Conservation (phyloP, 2,329 filamentous ascomycete species). For the Colletotrichum shisoi region DNA sequence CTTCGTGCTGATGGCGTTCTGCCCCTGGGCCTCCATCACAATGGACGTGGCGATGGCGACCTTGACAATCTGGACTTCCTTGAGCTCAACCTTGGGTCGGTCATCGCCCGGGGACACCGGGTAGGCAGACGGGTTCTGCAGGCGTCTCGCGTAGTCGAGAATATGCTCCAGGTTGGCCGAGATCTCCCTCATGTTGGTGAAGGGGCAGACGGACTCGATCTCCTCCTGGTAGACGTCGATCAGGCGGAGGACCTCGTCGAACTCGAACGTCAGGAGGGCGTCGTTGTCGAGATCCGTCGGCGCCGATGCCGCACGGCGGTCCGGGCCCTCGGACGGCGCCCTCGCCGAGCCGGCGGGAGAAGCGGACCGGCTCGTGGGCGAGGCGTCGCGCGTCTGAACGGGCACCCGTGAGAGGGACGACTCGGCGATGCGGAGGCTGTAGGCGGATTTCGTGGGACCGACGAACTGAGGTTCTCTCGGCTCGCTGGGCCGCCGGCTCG, state of each 20-base stretch:
- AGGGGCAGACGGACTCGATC: conserved; percentile 51
- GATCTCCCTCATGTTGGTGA: conserved; percentile 46
- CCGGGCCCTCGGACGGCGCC: conserved; percentile 41
- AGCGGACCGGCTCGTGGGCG: conserved; percentile 42
- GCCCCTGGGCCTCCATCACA: conserved; percentile 47
- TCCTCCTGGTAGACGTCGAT: conserved; percentile 53
- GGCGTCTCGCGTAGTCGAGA: conserved; percentile 41
- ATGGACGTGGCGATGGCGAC: conserved; percentile 48
- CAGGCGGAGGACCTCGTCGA: conserved; percentile 46
- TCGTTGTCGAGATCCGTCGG: conserved; percentile 5
- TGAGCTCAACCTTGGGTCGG: conserved; percentile 29
- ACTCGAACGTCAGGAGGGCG: conserved; percentile 20
- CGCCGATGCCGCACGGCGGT: conserved; percentile 34
- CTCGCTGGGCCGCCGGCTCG: conserved; percentile 33
- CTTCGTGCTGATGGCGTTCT: conserved; percentile 43
- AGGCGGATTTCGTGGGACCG: conserved; percentile 49
- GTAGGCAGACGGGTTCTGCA: neutral
- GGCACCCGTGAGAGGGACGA: conserved; percentile 50
- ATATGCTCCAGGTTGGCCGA: conserved; percentile 43
- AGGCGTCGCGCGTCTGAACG: conserved; percentile 45
- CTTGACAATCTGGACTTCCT: conserved; percentile 48
- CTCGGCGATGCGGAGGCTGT: conserved; percentile 49
- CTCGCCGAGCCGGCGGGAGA: conserved; percentile 31
- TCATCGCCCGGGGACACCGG: conserved; percentile 1
- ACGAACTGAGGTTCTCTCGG: conserved; percentile 50